Conservation (phyloP, 2,329 filamentous ascomycete species). For the Fusarium vanettenii region DNA sequence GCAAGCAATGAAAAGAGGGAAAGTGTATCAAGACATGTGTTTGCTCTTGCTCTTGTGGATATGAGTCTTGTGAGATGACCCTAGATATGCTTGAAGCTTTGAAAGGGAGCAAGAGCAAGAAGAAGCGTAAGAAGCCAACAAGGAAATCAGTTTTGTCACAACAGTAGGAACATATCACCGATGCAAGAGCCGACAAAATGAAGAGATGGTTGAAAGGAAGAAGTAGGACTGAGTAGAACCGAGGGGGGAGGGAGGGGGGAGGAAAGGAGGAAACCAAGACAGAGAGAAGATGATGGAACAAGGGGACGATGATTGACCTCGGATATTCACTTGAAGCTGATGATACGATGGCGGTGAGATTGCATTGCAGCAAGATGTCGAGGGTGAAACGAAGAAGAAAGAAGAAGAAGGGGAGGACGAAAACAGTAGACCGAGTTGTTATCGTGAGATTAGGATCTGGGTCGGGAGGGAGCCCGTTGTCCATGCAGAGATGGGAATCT, state of each 20-base stretch:
- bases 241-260: not conserved
- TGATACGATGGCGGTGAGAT: slow-evolving; percentile 17
- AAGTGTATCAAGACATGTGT: slow-evolving; percentile 18
- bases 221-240: not conserved
- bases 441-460: slow-evolving; percentile 31
- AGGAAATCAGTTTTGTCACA: not conserved
- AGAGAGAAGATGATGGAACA: not conserved
- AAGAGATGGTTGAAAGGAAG: not conserved
- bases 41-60: not conserved
- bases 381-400: slow-evolving; percentile 4
- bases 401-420: slow-evolving; percentile 11
- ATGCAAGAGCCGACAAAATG: not conserved
- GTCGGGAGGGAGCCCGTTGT: slow-evolving; percentile 35
- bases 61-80: not conserved
- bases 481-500: slow-evolving; percentile 1
- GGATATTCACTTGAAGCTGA: not conserved
- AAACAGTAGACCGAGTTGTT: slow-evolving; percentile 39
- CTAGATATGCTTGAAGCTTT: not conserved
- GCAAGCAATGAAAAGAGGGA: slow-evolving; percentile 29
- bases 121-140: not conserved
- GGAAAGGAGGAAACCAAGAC: not conserved
- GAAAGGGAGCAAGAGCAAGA: not conserved
- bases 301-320: not conserved
- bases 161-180: not conserved
- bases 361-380: not conserved